Conservation (phyloP, 2,329 filamentous ascomycete genomes). For the Trichoderma sp. region DNA sequence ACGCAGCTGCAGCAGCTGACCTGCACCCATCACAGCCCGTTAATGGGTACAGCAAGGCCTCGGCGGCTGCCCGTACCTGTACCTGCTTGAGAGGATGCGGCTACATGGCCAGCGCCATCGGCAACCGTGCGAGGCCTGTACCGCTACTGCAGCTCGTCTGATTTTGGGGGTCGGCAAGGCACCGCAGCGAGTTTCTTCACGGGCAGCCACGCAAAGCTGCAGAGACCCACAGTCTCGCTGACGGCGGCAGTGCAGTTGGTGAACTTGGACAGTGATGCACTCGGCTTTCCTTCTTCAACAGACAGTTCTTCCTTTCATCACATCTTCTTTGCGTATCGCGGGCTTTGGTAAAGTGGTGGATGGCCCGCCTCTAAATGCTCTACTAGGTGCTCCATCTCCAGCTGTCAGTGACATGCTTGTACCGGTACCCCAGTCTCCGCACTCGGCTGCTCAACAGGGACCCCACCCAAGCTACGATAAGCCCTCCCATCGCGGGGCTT, state of each 20-base stretch:
- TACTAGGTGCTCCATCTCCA: neutral
- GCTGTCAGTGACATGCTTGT: slow-evolving; percentile 12
- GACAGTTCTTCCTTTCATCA: too few relatives aligned
- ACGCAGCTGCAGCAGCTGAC: slow-evolving; percentile 13
- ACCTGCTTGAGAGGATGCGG: neutral
- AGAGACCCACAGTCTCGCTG: neutral
- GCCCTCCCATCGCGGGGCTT: slow-evolving; percentile 25
- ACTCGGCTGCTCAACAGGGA: neutral
- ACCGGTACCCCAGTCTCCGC: too few relatives aligned
- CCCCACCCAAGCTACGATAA: slow-evolving; percentile 30
- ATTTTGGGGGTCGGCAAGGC: neutral
- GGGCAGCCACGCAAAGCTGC: slow-evolving; percentile 1
- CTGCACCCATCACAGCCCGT: slow-evolving; percentile 2
- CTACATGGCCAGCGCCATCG: neutral
- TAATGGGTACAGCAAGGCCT: neutral
- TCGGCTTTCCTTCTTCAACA: too few relatives aligned
- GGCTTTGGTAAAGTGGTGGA: too few relatives aligned
- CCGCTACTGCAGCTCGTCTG: slow-evolving; percentile 7
- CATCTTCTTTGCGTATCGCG: too few relatives aligned
- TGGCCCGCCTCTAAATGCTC: neutral
- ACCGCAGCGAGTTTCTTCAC: too few relatives aligned
- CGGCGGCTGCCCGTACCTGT: neutral
- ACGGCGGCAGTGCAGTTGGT: neutral
- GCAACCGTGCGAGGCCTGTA: neutral
- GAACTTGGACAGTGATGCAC: neutral